These are phyloP conservation scores for Adansonia digitata DNA, from an alignment of 345 rosid genomes.

Conservation along the genomic window DNA sequence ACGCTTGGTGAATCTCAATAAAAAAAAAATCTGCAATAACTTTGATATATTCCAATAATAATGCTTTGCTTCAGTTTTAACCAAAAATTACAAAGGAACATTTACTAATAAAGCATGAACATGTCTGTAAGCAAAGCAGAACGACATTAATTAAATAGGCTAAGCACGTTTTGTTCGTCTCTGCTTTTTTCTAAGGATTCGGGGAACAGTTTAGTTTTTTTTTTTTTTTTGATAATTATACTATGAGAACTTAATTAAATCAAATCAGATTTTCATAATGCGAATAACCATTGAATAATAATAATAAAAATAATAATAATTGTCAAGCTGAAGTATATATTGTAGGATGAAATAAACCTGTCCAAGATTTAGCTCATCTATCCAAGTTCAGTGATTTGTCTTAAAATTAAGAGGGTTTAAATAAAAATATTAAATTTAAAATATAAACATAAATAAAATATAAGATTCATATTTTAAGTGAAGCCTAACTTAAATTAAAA, in stretches of 20 bases:
- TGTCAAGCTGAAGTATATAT: too few relatives aligned
- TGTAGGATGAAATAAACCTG: too few relatives aligned
- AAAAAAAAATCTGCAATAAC: neutral
- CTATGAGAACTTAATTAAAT: too few relatives aligned
- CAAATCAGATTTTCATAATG: too few relatives aligned
- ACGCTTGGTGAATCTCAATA: neutral
- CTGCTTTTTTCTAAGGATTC: too few relatives aligned
- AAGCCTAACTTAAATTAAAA: neutral
- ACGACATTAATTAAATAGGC: neutral
- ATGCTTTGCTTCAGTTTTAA: neutral
- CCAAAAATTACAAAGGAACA: neutral
- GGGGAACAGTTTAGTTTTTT: neutral
- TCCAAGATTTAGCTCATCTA: too few relatives aligned
- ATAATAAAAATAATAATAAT: too few relatives aligned
- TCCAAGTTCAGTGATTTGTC: too few relatives aligned
- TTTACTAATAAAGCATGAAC: neutral
- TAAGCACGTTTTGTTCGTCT: neutral
- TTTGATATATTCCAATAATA: neutral
- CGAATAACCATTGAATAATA: too few relatives aligned
- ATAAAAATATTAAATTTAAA: neutral
- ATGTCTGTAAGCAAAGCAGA: neutral
- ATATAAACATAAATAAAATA: neutral
- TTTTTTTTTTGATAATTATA: too few relatives aligned
- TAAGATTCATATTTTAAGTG: neutral
- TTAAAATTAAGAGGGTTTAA: too few relatives aligned